Evolutionary conservation across 1,139 yeast genomes (phyloP).

Genomic region (Debaryomycetaceae sp.): DNA sequence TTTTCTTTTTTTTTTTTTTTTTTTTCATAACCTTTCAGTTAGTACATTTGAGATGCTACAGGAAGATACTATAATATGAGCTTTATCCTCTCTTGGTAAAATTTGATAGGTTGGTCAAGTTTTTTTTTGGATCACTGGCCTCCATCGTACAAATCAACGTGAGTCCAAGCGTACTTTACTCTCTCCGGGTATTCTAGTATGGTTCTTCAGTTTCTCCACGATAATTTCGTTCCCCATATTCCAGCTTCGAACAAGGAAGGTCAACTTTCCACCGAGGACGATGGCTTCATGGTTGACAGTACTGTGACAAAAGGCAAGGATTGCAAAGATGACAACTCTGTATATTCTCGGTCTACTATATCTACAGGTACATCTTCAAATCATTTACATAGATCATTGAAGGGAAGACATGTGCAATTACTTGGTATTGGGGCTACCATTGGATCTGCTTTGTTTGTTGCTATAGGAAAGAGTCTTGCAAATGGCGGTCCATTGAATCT

Average conservation of each 20-base stretch:
- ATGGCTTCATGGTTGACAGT: not conserved
- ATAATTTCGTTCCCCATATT: conserved; percentile 17
- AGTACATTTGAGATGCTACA: not conserved
- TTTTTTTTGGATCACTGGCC: too few relatives aligned
- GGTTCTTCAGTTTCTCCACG: conserved; percentile 11
- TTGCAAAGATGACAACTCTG: conserved; percentile 8
- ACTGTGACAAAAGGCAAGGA: not conserved
- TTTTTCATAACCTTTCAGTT: not conserved
- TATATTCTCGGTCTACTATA: conserved; percentile 11
- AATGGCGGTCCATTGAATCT: conserved; percentile 42
- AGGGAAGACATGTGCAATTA: conserved; percentile 43
- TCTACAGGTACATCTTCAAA: conserved; percentile 12
- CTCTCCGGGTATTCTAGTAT: not conserved
- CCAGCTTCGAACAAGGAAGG: conserved; percentile 8
- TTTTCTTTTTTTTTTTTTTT: too few relatives aligned
- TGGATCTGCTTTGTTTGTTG: conserved; percentile 44
- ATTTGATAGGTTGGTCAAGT: too few relatives aligned
- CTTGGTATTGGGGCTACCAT: conserved; percentile 51
- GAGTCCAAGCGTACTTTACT: too few relatives aligned
- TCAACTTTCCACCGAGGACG: not conserved
- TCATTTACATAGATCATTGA: conserved; percentile 17
- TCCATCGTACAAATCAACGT: too few relatives aligned
- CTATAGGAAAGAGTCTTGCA: conserved; percentile 37
- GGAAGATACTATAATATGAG: not conserved
- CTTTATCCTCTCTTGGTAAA: not conserved